Base-by-base conservation (phyloP, 768 basidiomycete genomes). In the Kwoniella dendrophila region DNA sequence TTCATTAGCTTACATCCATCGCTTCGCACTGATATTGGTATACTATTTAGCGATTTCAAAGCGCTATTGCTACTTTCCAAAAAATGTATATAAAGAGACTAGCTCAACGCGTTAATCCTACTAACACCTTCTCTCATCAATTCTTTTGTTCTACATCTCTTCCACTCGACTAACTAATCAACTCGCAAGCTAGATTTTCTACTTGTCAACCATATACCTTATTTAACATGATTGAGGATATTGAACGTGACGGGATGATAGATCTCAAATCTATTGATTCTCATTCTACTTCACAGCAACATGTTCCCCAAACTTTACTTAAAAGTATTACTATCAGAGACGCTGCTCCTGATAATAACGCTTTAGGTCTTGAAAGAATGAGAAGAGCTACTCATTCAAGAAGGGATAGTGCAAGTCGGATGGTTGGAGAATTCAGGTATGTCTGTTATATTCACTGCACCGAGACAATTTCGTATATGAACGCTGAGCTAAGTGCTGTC, bases 391-490 rank as follows among this genome's bases (percentile, higher is more conserved):
- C 33, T 27, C 69, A 64, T 4, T 43, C 51, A 22, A 54, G 60
- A 34, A 68, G 63, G 6, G 64, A 75, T 40, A 62, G 60, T 4
- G 50, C 59, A 4, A 63, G 59, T 33, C 60, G 74, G n/a, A 67
- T 75, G 8, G 66, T 74, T 16, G 74, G 69, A 1, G 76, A 78
- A 40, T 75, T 75, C 69, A 66, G 71, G 73, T 71, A 47, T 45
- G 71, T 68, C 40, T 48, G 1, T 18, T 47, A 3, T 26, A 29
- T 24, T 29, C 26, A 12, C n/a, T n/a, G n/a, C n/a, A n/a, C n/a
- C n/a, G n/a, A n/a, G n/a, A n/a, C n/a, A n/a, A n/a, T n/a, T n/a
- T n/a, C n/a, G n/a, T n/a, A n/a, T n/a, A n/a, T n/a, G n/a, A n/a
- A 29, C 41, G 12, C 29, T 11, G n/a, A 6, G 22, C 27, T 10